These are phyloP conservation scores for Coelastrella sp. DNA, from an alignment of 139 green algal species.

Conservation along the genomic window DNA sequence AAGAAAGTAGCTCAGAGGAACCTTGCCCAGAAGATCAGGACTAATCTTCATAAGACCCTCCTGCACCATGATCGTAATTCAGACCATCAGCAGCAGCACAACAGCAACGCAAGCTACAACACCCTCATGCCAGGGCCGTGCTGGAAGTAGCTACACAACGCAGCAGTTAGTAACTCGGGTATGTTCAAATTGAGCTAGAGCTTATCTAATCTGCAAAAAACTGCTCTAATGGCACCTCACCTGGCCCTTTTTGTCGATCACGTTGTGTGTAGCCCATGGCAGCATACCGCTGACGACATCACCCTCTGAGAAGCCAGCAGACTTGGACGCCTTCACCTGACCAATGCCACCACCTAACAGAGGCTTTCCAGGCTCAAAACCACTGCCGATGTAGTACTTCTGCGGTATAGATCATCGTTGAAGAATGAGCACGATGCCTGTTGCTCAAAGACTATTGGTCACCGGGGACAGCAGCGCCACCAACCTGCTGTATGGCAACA, in stretches of 20 bases:
- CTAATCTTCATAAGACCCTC: not conserved
- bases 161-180: too few relatives aligned
- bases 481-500: too few relatives aligned
- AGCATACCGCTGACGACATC: conserved; percentile 32
- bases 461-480: not conserved
- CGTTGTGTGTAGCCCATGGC: conserved; percentile 11
- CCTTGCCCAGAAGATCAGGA: conserved; percentile 27
- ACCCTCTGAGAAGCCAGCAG: not conserved
- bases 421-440: not conserved
- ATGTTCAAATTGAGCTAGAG: too few relatives aligned
- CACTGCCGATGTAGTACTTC: conserved; percentile 14
- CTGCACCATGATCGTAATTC: not conserved
- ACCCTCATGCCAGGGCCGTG: too few relatives aligned
- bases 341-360: not conserved
- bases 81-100: not conserved
- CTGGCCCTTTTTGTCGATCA: not conserved
- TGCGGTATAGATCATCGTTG: not conserved
- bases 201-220: not conserved
- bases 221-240: not conserved
- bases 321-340: not conserved
- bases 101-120: not conserved
- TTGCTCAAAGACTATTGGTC: too few relatives aligned
- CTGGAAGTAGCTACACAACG: too few relatives aligned
- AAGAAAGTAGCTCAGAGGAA: conserved; percentile 48
- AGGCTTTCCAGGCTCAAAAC: conserved; percentile 32